Percentiles rank a stretch among this genome's conserved stretches.
These are phyloP conservation scores for Pseudomonodictys pantanalensis DNA, from an alignment of 495 filamentous ascomycete species.

Conservation along the genomic window DNA sequence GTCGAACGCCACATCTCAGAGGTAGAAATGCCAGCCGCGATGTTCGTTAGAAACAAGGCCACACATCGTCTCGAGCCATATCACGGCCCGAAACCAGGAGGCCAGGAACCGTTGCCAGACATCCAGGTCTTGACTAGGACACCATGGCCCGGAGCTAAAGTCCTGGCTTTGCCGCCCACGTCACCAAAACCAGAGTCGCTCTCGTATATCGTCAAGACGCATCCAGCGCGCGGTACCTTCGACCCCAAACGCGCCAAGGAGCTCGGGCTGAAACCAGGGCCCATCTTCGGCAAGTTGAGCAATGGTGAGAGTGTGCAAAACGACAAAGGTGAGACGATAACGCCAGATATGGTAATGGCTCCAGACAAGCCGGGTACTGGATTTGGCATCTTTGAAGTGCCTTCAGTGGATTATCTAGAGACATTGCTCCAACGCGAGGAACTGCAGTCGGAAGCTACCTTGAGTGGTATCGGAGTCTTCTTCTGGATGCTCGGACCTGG, in stretches of 20 bases:
- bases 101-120: conserved; percentile 51
- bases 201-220: conserved; percentile 78
- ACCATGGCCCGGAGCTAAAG: conserved; percentile 76
- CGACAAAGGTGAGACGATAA: conserved; percentile 56
- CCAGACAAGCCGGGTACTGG: conserved; percentile 56
- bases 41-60: conserved; percentile 64
- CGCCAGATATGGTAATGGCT: conserved; percentile 65
- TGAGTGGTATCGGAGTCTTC: conserved; percentile 62
- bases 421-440: conserved; percentile 66
- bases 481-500: conserved; percentile 77
- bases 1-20: conserved; percentile 60
- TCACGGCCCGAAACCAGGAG: conserved; percentile 59
- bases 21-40: conserved; percentile 62
- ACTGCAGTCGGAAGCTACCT: conserved; percentile 65
- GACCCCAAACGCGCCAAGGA: conserved; percentile 56
- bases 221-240: conserved; percentile 78
- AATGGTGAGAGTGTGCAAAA: conserved; percentile 52
- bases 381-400: conserved; percentile 77
- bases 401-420: conserved; percentile 63
- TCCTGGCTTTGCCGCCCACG: conserved; percentile 63
- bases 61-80: conserved; percentile 67
- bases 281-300: conserved; percentile 52
- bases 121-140: conserved; percentile 71
- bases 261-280: conserved; percentile 55
- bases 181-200: conserved; percentile 62